Conservation (phyloP, 2,329 filamentous ascomycete genomes). For the Fusarium pininemorale region DNA sequence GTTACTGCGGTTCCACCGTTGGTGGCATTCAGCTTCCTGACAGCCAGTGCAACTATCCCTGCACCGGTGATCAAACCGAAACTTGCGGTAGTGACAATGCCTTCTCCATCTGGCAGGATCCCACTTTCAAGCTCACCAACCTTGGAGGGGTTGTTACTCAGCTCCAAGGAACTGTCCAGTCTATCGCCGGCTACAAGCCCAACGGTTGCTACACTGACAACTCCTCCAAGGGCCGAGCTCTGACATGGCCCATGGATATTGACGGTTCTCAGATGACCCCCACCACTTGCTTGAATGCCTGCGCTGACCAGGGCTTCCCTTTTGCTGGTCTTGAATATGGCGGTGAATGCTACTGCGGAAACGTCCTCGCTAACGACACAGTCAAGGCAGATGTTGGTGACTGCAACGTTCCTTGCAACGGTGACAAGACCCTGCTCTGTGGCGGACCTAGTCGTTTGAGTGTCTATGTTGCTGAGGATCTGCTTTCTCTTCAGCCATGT, state of each 20-base stretch:
- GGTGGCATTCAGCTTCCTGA: conserved; percentile 61
- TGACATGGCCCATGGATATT: conserved; percentile 55
- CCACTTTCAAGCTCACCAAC: conserved; percentile 56
- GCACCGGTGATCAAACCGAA: conserved; percentile 57
- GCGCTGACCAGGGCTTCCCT: conserved; percentile 55
- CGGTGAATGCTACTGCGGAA: conserved; percentile 61
- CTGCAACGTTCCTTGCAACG: conserved; percentile 63
- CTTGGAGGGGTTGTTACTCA: conserved; percentile 43
- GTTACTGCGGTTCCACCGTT: conserved; percentile 63
- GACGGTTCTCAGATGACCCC: conserved; percentile 52
- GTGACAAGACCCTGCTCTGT: conserved; percentile 54
- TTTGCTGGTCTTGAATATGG: conserved; percentile 60
- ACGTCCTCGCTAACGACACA: conserved; percentile 61
- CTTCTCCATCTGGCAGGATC: conserved; percentile 60
- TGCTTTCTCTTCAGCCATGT: conserved; percentile 62
- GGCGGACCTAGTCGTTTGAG: conserved; percentile 55
- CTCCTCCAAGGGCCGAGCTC: conserved; percentile 52
- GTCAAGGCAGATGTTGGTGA: conserved; percentile 47
- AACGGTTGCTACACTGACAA: conserved; percentile 69
- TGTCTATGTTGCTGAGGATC: conserved; percentile 58
- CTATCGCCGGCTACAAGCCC: conserved; percentile 63
- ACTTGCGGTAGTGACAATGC: conserved; percentile 58
- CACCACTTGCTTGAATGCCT: conserved; percentile 54
- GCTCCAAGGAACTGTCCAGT: conserved; percentile 45
- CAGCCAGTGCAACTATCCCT: conserved; percentile 65